Conservation (phyloP, 1,139 yeast genomes). For the Diutina catenulata region DNA sequence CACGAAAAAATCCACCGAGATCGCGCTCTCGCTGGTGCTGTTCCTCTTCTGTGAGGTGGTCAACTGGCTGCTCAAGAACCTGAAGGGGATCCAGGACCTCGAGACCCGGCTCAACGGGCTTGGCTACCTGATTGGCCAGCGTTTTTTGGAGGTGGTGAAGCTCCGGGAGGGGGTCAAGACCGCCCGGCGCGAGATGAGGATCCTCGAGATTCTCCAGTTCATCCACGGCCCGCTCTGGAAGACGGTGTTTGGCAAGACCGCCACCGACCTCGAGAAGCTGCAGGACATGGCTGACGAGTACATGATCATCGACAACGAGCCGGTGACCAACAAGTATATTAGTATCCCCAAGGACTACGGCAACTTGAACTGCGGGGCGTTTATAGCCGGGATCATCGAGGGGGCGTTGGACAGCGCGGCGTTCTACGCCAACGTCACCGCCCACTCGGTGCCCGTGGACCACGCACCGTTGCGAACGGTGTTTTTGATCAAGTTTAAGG, state of each 20-base stretch:
- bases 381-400: conserved; percentile 83
- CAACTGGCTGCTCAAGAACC: conserved; percentile 49
- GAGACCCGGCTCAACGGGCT: conserved; percentile 64
- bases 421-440: conserved; percentile 76
- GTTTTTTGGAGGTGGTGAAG: conserved; percentile 30
- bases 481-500: conserved; percentile 67
- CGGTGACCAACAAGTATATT: conserved; percentile 65
- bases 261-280: conserved; percentile 82
- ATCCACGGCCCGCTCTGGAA: conserved; percentile 79
- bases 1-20: conserved; percentile 53
- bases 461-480: conserved; percentile 65
- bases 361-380: conserved; percentile 72
- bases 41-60: conserved; percentile 66
- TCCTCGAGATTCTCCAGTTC: conserved; percentile 74
- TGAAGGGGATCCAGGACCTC: conserved; percentile 65
- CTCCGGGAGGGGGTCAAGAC: conserved; percentile 45
- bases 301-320: conserved; percentile 76
- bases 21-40: conserved; percentile 54
- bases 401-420: conserved; percentile 77
- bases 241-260: conserved; percentile 66
- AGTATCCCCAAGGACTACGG: conserved; percentile 75
- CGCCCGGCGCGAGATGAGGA: conserved; percentile 58
- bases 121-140: conserved; percentile 57
- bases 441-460: conserved; percentile 70
- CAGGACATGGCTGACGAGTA: conserved; percentile 75